Percentiles rank a stretch among this genome's conserved stretches.
These are phyloP conservation scores for Ostreobium quekettii DNA, from an alignment of 139 green algal genomes.

Conservation along the genomic window DNA sequence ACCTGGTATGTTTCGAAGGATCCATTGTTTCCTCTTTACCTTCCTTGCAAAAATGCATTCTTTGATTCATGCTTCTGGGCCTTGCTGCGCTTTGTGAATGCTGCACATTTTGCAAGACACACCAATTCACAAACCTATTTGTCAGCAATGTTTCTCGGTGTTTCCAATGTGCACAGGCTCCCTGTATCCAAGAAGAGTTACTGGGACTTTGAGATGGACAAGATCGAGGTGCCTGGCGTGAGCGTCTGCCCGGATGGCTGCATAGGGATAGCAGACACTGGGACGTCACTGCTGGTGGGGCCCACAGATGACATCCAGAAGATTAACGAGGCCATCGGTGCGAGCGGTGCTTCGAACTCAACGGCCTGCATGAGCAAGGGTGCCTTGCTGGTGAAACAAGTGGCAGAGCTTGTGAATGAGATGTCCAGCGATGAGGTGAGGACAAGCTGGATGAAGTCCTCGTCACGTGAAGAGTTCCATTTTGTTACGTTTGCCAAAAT, in stretches of 20 bases:
- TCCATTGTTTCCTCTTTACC: no score
- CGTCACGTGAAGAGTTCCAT: no score
- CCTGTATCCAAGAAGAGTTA: conserved; percentile 78
- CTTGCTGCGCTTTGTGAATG: no score
- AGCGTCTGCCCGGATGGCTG: conserved; percentile 2
- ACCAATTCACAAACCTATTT: no score
- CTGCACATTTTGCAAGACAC: no score
- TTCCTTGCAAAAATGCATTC: no score
- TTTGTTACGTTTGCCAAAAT: no score
- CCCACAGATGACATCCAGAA: conserved; percentile 54
- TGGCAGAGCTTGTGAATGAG: conserved; percentile 42
- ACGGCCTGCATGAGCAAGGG: no score
- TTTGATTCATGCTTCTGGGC: no score
- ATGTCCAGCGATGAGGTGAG: conserved; percentile 51
- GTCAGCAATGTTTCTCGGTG: no score
- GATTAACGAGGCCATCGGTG: conserved; percentile 70
- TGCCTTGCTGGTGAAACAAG: no score
- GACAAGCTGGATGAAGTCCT: no score
- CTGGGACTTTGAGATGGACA: conserved; percentile 92
- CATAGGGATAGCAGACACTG: background rate
- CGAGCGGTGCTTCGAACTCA: background rate
- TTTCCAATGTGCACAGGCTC: conserved; percentile 50
- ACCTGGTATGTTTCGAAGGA: conserved; percentile 52
- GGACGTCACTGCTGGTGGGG: conserved; percentile 75
- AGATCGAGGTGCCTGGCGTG: conserved; percentile 39